Evolutionary conservation across 148 eudicot genomes (phyloP), one percentile per base, ranked within the genome.

Genomic region (Selenicereus undatus): DNA sequence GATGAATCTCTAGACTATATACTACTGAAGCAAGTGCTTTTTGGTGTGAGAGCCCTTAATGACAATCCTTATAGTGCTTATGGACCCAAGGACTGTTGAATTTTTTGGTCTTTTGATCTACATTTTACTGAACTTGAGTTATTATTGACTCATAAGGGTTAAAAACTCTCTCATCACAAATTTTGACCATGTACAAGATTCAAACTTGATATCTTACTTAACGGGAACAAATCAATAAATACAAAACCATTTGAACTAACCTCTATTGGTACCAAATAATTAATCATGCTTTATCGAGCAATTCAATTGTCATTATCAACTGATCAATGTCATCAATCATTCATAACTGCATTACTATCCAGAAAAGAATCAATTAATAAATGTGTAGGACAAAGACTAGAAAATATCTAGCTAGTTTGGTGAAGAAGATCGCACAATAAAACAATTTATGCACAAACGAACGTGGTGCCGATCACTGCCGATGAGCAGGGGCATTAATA

Each of bases 331-430:
- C 32, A 26, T 56, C 42, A 39, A 39, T 74, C 12, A 73, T 72
- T 29, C 70, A 58, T 30, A 5, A 48, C 11, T 45, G 58, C 30
- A n/a, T 80, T 20, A 79, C 18, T 68, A 29, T 83, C 22, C 51
- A 65, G 26, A 78, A 24, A 62, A 75, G 22, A 1, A 39, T 11
- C 17, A 48, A 75, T 65, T 50, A 81, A 76, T 81, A 64, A 36
- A 75, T 35, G 27, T 48, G 32, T 26, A 16, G 36, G 80, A 71
- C 66, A 75, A 73, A 76, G 75, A 75, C 79, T 68, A 11, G 32
- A 71, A 80, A 80, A 80, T 71, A 76, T 80, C 69, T 71, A 21
- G 17, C 12, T 8, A 60, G 21, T 58, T n/a, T 72, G 45, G 20
- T 7, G 52, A 20, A 6, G 42, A 71, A 71, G 48, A 16, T 36